A percentile compares a stretch with the other conserved stretches of the same genome.
Evolutionary conservation across 306 rosid species (phyloP).

Genomic region (Canavalia ensiformis): DNA sequence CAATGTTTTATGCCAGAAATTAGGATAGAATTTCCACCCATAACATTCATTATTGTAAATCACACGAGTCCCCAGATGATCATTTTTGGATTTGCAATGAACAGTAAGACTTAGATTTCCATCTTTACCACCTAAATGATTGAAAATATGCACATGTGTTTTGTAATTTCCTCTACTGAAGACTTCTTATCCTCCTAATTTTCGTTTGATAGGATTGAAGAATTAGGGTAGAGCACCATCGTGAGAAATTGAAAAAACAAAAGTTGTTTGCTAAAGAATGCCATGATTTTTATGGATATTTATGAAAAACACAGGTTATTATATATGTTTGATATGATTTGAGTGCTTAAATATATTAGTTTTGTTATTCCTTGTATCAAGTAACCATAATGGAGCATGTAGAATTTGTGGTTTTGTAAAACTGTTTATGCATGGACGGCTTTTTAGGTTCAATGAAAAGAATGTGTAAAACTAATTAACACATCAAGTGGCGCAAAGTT

Average conservation of each 20-base stretch:
- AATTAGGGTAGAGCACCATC: not conserved
- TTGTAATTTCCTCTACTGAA: not conserved
- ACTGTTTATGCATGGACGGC: no score
- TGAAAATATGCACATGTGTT: not conserved
- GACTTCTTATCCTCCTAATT: not conserved
- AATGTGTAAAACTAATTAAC: no score
- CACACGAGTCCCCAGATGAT: not conserved
- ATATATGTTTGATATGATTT: slow-evolving; percentile 2
- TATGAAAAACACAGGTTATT: not conserved
- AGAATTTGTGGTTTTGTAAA: no score
- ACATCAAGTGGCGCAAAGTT: no score
- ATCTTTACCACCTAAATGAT: not conserved
- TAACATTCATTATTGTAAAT: not conserved
- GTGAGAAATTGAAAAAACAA: not conserved
- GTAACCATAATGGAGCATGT: no score
- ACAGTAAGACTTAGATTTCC: not conserved
- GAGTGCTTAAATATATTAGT: not conserved
- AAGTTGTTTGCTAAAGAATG: not conserved
- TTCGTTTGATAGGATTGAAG: not conserved
- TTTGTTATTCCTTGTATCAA: no score
- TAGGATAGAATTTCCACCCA: not conserved
- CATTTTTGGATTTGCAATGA: slow-evolving; percentile 37
- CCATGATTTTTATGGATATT: slow-evolving; percentile 17
- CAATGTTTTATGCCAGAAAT: not conserved
- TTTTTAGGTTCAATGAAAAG: no score